Conservation (phyloP, 169 alveolate species). For the Amoebophrya sp. region DNA sequence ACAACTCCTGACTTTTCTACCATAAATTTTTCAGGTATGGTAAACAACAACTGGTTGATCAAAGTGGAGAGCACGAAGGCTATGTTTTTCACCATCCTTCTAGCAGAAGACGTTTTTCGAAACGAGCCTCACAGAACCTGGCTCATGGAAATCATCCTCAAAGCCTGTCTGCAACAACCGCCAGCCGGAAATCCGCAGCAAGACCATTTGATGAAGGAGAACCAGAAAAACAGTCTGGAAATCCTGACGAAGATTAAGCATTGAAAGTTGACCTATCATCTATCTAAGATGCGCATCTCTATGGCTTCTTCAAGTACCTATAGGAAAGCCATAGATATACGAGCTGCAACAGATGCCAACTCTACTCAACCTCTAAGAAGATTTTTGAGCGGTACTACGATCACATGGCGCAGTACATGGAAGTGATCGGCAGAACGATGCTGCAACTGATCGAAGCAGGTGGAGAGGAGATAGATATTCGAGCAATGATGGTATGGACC, state of each 20-base stretch:
- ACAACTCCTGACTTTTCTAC: too few species aligned
- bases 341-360: too few species aligned
- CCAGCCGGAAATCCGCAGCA: too few species aligned
- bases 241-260: neutral
- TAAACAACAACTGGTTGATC: neutral
- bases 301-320: too few species aligned
- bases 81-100: neutral
- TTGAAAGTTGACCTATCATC: too few species aligned
- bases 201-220: neutral
- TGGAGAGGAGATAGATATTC: neutral
- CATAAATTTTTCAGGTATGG: neutral
- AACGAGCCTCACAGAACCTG: neutral
- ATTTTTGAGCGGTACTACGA: neutral
- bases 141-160: neutral
- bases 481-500: slow-evolving; percentile 18
- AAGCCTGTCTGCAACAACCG: neutral
- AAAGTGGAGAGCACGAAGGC: neutral
- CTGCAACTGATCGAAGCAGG: neutral
- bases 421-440: neutral
- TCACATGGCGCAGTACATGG: neutral
- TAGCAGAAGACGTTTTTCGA: neutral
- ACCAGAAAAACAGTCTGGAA: neutral
- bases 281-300: too few species aligned
- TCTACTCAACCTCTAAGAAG: neutral
- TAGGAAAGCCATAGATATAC: too few species aligned